These are phyloP conservation scores for Plasmodium vivax DNA, from an alignment of 169 alveolate species.

Conservation along the genomic window DNA sequence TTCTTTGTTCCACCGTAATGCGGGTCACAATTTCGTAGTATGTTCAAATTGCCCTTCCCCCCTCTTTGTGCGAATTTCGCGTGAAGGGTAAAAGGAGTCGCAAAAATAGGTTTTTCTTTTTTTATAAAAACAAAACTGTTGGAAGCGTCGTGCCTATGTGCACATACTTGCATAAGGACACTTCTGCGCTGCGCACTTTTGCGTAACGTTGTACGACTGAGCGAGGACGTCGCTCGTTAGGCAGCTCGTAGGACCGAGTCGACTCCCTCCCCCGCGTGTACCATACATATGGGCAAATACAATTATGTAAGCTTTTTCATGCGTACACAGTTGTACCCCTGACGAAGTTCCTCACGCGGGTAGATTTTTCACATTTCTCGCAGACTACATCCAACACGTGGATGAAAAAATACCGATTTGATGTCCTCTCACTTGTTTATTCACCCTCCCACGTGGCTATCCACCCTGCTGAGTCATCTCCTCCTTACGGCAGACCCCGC, in stretches of 20 bases:
- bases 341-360: background rate
- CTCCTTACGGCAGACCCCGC: background rate
- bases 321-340: background rate
- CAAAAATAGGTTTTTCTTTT: background rate
- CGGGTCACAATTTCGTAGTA: background rate
- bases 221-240: background rate
- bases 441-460: background rate
- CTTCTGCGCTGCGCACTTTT: background rate
- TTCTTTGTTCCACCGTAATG: background rate
- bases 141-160: background rate
- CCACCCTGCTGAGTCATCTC: background rate
- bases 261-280: background rate
- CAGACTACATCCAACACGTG: background rate
- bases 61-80: background rate
- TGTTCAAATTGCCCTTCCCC: background rate
- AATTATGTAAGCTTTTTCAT: background rate
- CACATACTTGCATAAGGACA: background rate
- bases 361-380: background rate
- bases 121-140: background rate
- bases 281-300: background rate
- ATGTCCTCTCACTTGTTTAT: background rate
- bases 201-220: background rate
- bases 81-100: background rate
- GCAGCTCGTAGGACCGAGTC: background rate
- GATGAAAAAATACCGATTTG: background rate